phyloP scores from a whole-genome alignment of 2,329 filamentous ascomycete species.

The Cercospora janseana region DNA sequence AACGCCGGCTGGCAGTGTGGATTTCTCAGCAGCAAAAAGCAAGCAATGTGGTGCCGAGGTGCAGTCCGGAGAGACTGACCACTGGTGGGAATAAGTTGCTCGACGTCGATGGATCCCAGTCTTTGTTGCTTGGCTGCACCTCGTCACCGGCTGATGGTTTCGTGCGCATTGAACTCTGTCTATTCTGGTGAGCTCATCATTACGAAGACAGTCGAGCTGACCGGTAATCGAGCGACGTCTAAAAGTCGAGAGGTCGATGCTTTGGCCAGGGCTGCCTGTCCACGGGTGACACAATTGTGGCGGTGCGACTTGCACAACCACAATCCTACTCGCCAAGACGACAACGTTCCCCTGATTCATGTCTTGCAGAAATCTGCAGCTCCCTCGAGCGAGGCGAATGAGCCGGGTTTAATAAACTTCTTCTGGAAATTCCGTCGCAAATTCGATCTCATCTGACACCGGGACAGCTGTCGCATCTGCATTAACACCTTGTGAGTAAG shows the following conservation, averaged over 20 bases:
- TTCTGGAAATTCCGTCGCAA: constrained; percentile 6
- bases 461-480: not conserved
- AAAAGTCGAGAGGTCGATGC: not conserved
- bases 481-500: not conserved
- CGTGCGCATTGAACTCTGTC: no score
- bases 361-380: constrained; percentile 7
- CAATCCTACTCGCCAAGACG: not conserved
- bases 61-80: no score
- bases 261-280: constrained; percentile 2
- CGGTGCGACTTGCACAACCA: constrained; percentile 7
- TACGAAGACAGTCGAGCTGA: not conserved
- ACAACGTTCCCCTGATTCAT: constrained; percentile 8
- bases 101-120: no score
- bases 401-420: constrained; percentile 6
- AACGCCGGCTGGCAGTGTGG: no score
- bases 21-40: no score
- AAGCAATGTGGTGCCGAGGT: no score
- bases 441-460: constrained; percentile 1
- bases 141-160: no score
- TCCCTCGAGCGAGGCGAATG: constrained; percentile 14
- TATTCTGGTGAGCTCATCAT: no score
- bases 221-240: not conserved
- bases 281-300: constrained; percentile 5
- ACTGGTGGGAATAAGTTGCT: no score
- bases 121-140: no score